Conservation (phyloP, 306 rosid genomes). For the Glycine latifolia region DNA sequence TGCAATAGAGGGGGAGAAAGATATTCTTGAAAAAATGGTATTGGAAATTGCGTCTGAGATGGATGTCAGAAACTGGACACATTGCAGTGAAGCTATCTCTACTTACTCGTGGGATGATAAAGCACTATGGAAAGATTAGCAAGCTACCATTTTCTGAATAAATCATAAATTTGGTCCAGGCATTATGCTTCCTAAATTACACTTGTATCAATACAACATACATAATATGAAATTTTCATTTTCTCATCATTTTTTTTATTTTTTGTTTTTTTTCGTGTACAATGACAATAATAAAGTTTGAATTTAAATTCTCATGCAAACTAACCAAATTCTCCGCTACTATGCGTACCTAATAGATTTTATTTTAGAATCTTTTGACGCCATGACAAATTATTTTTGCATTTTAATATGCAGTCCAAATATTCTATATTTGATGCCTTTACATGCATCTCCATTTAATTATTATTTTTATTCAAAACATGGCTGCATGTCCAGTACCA, state of each 20-base stretch:
- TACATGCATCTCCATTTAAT: too few relatives aligned
- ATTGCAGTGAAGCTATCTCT: not conserved
- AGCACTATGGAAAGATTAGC: slow-evolving; percentile 10
- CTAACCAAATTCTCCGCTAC: not conserved
- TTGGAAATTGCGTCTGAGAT: slow-evolving; percentile 62
- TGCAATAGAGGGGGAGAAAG: slow-evolving; percentile 55
- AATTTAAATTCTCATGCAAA: too few relatives aligned
- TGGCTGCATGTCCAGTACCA: too few relatives aligned
- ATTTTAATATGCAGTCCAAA: too few relatives aligned
- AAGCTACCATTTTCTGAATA: not conserved
- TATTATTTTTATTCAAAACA: too few relatives aligned
- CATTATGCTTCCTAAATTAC: not conserved
- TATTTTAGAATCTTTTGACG: too few relatives aligned
- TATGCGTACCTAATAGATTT: too few relatives aligned
- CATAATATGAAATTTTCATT: not conserved
- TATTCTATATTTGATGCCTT: too few relatives aligned
- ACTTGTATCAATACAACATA: not conserved
- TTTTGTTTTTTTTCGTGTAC: not conserved
- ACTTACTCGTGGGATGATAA: not conserved
- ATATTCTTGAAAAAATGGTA: slow-evolving; percentile 61
- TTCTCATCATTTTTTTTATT: too few relatives aligned
- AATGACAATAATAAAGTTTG: too few relatives aligned
- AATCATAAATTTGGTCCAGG: too few relatives aligned
- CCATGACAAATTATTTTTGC: too few relatives aligned
- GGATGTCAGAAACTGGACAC: slow-evolving; percentile 37